Conservation (phyloP, 164 flowering plant genomes). For the Umbilicus rupestris region DNA sequence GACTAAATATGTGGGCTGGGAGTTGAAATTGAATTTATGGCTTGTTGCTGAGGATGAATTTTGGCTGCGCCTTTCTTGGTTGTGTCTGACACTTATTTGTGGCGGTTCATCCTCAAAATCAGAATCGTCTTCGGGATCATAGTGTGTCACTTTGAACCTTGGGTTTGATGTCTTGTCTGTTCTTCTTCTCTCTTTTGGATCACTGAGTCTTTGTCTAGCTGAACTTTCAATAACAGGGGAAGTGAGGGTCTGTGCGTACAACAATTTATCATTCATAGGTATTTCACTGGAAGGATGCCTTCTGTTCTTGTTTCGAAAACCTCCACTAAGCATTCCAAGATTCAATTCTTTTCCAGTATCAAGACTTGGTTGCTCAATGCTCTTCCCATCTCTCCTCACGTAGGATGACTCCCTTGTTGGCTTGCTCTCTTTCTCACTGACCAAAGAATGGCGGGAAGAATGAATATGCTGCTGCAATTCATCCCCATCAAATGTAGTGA, state of each 20-base stretch:
- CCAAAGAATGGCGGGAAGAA: constrained; percentile 12
- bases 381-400: constrained; percentile 14
- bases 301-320: constrained; percentile 52
- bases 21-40: constrained; percentile 10
- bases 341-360: constrained; percentile 31
- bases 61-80: constrained; percentile 7
- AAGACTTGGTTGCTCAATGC: constrained; percentile 13
- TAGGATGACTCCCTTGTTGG: constrained; percentile 8
- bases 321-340: constrained; percentile 55
- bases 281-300: constrained; percentile 22
- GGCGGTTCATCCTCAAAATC: constrained; percentile 23
- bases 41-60: constrained; percentile 4
- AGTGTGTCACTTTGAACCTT: constrained; percentile 8
- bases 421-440: constrained; percentile 14
- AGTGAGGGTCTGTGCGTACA: constrained; percentile 16
- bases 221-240: constrained; percentile 10
- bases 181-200: constrained; percentile 10
- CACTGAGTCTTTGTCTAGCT: constrained; percentile 2
- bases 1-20: constrained; percentile 10
- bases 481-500: constrained; percentile 10
- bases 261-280: constrained; percentile 12
- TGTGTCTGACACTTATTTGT: constrained; percentile 11
- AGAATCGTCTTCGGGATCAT: constrained; percentile 18
- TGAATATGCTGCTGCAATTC: constrained; percentile 9
- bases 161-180: constrained; percentile 11